Evolutionary conservation across 129 eudicot genomes (phyloP), one percentile per base, ranked within the genome.

Genomic region (Flaveria robusta): DNA sequence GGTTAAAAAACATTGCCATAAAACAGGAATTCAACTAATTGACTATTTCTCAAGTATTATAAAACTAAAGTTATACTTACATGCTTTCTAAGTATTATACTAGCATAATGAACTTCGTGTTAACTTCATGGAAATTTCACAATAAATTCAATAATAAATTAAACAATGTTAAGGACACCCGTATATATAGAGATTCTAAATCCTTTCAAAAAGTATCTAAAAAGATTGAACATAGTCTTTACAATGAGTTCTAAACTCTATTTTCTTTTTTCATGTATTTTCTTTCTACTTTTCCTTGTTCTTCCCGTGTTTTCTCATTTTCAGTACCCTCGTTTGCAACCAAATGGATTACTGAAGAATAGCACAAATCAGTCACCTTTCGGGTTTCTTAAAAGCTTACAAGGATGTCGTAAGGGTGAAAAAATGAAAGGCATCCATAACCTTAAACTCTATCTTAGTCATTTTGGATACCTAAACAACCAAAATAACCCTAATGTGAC

Each of bases 391-490:
- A 81, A 50, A 43, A 13, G 19, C 52, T 7, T 81, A 52, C 46
- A 76, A 76, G 85, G 77, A 12, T 81, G 77, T 70, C 41, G 60
- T 4, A 81, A 76, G 59, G 85, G 85, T 19, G 47, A 81, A 4
- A 76, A 59, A 8, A 66, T 76, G n/a, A 70, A 62, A 39, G 85
- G 77, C 16, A 11, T 76, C 5, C 60, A 22, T 6, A 15, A 70
- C 31, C 77, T 75, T 11, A 81, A 75, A 76, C 56, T 18, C 2
- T 81, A 81, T 70, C 85, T 81, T 63, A 56, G 68, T 51, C 77
- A 45, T 50, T 81, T 76, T 18, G 85, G 85, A 47, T 81, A 81
- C 78, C 51, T 81, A 69, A 76, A 70, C 73, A 67, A 81, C 56
- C 79, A 73, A 12, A 72, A 52, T 26, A 18, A 81, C 66, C 60